These are phyloP conservation scores for Neofusicoccum sp. DNA, from an alignment of 2,329 filamentous ascomycete species.

Conservation along the genomic window DNA sequence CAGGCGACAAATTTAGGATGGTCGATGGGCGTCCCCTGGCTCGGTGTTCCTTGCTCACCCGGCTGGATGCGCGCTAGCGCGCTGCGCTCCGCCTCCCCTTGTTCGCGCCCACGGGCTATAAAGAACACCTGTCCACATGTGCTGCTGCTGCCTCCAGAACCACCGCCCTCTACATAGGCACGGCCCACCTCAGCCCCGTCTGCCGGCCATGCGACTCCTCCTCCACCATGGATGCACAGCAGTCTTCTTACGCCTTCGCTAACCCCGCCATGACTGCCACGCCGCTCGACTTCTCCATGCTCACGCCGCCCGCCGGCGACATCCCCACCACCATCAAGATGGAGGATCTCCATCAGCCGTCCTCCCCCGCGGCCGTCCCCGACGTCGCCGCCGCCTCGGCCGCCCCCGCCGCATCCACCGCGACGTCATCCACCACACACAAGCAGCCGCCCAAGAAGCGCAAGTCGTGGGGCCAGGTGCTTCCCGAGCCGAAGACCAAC, in stretches of 20 bases:
- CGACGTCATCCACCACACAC: constrained; percentile 3
- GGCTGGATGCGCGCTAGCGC: not conserved
- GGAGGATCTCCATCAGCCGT: constrained; percentile 40
- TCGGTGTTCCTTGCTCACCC: constrained; percentile 4
- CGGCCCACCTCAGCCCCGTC: constrained; percentile 7
- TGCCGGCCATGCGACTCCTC: not conserved
- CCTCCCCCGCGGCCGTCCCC: constrained; percentile 27
- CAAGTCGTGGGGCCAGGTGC: constrained; percentile 97
- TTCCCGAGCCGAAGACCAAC: constrained; percentile 95
- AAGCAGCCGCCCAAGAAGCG: constrained; percentile 81
- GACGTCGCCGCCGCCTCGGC: constrained; percentile 24
- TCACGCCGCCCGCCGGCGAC: constrained; percentile 10
- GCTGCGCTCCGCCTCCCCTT: constrained; percentile 9
- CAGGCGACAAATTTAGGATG: constrained; percentile 9
- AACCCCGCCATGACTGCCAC: constrained; percentile 15
- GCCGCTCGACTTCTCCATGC: constrained; percentile 12
- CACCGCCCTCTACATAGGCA: constrained; percentile 20
- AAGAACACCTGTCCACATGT: constrained; percentile 21
- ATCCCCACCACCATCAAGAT: constrained; percentile 41
- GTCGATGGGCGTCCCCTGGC: not conserved
- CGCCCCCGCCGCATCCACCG: not conserved
- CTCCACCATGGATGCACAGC: constrained; percentile 9
- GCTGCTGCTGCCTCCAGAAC: constrained; percentile 13
- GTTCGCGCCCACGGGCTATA: constrained; percentile 11
- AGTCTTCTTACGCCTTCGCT: constrained; percentile 4